phyloP scores from a whole-genome alignment of 495 filamentous ascomycete species.

The Echria macrotheca region DNA sequence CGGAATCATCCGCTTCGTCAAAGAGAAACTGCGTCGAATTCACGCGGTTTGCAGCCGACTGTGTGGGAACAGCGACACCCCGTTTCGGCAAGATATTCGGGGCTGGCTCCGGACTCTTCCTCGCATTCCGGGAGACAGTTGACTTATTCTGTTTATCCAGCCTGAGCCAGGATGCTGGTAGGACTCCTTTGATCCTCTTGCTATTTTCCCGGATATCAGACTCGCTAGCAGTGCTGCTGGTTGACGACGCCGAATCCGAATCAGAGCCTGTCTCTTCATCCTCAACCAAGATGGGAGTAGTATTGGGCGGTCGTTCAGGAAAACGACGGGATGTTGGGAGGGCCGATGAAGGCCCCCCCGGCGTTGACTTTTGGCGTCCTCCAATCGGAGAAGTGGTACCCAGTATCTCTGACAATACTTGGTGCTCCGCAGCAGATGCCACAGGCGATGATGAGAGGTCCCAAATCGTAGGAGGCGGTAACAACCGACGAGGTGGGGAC shows the following conservation, averaged over 20 bases:
- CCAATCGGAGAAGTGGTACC: slow-evolving; percentile 1
- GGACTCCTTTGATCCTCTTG: slow-evolving; percentile 68
- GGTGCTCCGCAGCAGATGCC: not conserved
- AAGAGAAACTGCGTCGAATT: slow-evolving; percentile 31
- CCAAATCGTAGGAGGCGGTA: slow-evolving; percentile 14
- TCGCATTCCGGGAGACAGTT: slow-evolving; percentile 27
- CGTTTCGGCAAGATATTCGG: slow-evolving; percentile 37
- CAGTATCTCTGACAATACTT: slow-evolving; percentile 9
- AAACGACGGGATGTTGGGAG: not conserved
- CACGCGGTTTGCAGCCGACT: slow-evolving; percentile 18
- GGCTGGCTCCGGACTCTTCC: slow-evolving; percentile 32
- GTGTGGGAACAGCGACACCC: slow-evolving; percentile 49
- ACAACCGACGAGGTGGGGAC: slow-evolving; percentile 15
- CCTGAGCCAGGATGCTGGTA: slow-evolving; percentile 82
- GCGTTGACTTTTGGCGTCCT: not conserved
- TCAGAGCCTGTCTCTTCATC: slow-evolving; percentile 13
- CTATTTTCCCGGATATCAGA: slow-evolving; percentile 38
- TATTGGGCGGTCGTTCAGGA: too few relatives aligned
- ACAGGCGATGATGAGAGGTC: slow-evolving; percentile 22
- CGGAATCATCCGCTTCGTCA: slow-evolving; percentile 44
- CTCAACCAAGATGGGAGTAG: slow-evolving; percentile 15
- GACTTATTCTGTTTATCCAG: slow-evolving; percentile 52
- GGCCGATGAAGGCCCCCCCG: not conserved
- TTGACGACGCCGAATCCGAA: slow-evolving; percentile 12
- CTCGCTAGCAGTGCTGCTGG: slow-evolving; percentile 33